Base-by-base conservation (phyloP, 2,329 filamentous ascomycete species). In the Cordyceps cicadae region DNA sequence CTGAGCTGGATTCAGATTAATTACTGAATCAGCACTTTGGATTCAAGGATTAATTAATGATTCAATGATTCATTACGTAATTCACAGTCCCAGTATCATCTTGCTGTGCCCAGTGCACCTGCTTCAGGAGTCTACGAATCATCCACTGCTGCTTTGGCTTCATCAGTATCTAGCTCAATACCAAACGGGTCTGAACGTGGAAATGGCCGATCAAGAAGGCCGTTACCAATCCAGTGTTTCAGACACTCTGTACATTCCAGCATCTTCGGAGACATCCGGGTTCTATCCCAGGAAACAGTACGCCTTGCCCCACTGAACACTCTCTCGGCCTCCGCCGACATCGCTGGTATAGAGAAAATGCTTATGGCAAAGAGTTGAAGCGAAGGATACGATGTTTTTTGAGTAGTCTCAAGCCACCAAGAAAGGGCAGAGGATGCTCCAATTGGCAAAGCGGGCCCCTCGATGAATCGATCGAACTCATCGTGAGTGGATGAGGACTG, bases 331-430 rank as follows among this genome's bases (percentile, higher is more conserved):
- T 55, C 53, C 39, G 53, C 39, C 29, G 53, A 55, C 53, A 55
- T 55, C 21, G 53, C 29, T 32, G 53, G 39, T 24, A 55, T 55
- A 32, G 37, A 37, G 34, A 55, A 55, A 24, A 55, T 34, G 39
- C 34, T 34, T 41, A 55, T 55, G 39, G 53, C 53, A 21, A 55
- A 45, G 17, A 24, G 53, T 26, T 43, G 39, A 45, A 55, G 39
- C 29, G 14, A 21, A 21, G 53, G 53, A 34, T 45, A 55, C 37
- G 19, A 41, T n/a, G 26, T 19, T 32, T 55, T 19, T 32, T 55
- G 39, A n/a, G 53, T 55, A n/a, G 53, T 34, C 34, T 55, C 53
- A 55, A 55, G 53, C 53, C 39, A 55, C 53, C 53, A 45, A 24
- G 26, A 15, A 24, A 55, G 53, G 34, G 37, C 53, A 34, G 19